Percentiles rank a stretch among this genome's conserved stretches.
These are phyloP conservation scores for Pythium pyrilobum DNA, from an alignment of 352 stramenopile genomes.

Conservation along the genomic window DNA sequence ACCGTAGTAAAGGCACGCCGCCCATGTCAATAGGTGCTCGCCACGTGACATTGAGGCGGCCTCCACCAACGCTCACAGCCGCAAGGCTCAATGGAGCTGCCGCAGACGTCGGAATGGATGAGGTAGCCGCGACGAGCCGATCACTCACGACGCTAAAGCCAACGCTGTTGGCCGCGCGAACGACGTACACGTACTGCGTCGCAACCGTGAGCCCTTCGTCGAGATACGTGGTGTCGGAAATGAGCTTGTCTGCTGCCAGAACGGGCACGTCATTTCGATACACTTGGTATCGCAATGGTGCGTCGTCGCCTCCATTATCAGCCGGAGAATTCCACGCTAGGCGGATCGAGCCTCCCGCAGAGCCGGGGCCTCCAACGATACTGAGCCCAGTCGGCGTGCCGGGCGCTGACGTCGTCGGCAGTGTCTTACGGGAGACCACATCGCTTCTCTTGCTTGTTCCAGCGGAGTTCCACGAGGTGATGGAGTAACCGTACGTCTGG, in stretches of 20 bases:
- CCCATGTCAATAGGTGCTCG: conserved; percentile 26
- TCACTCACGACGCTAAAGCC: conserved; percentile 27
- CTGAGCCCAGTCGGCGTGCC: conserved; percentile 21
- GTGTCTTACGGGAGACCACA: conserved; percentile 19
- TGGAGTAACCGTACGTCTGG: conserved; percentile 39
- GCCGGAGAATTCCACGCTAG: conserved; percentile 36
- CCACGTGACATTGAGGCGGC: conserved; percentile 31
- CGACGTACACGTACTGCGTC: conserved; percentile 34
- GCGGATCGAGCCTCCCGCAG: conserved; percentile 35
- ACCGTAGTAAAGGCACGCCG: conserved; percentile 28
- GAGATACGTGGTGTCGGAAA: conserved; percentile 13
- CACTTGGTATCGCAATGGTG: conserved; percentile 33
- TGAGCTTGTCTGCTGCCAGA: conserved; percentile 1
- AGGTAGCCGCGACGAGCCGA: conserved; percentile 21
- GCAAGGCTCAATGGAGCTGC: conserved; percentile 2
- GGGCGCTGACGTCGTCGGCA: conserved; percentile 19
- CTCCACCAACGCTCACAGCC: conserved; percentile 16
- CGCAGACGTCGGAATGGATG: conserved; percentile 21
- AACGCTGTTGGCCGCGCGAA: conserved; percentile 35
- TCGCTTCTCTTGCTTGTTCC: conserved; percentile 30
- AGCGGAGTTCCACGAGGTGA: conserved; percentile 35
- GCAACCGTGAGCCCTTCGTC: conserved; percentile 23
- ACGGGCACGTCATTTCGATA: conserved; percentile 26
- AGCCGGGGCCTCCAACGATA: neutral
- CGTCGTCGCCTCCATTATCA: conserved; percentile 33